A percentile compares a stretch with the other conserved stretches of the same genome.
Evolutionary conservation across 2,329 filamentous ascomycete species (phyloP).

Genomic region (Hirsutella minnesotensis): DNA sequence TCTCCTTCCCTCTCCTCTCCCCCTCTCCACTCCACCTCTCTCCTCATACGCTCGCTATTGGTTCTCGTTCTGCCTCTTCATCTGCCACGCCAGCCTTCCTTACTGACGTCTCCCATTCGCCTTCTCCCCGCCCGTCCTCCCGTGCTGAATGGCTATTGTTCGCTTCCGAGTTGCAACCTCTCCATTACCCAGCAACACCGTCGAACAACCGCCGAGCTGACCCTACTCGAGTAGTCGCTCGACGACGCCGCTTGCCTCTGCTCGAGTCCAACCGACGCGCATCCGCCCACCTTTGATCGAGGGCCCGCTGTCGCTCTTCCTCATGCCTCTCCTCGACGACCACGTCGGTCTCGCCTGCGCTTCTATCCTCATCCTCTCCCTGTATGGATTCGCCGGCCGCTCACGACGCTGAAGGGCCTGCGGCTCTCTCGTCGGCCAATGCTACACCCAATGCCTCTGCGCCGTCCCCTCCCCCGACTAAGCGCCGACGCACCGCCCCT

Average conservation of each 20-base stretch:
- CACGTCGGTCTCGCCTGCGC: neutral
- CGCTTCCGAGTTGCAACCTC: too few species aligned
- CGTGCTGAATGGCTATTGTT: too few species aligned
- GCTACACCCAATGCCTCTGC: constrained; percentile 4
- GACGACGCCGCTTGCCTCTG: too few species aligned
- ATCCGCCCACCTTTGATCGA: neutral
- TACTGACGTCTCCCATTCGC: too few species aligned
- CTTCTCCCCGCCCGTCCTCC: too few species aligned
- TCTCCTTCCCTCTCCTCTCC: neutral
- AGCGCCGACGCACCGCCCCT: constrained; percentile 19
- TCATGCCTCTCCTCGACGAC: constrained; percentile 6
- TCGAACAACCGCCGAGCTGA: too few species aligned
- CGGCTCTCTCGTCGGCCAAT: constrained; percentile 2
- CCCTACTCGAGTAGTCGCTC: neutral
- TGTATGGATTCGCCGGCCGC: constrained; percentile 7
- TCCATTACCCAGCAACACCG: too few species aligned
- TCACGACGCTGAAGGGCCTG: constrained; percentile 4
- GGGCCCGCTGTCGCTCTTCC: constrained; percentile 3
- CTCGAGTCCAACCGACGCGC: neutral
- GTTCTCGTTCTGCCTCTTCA: too few species aligned
- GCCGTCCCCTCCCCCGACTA: constrained; percentile 12
- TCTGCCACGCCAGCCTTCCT: too few species aligned
- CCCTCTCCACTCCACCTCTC: too few species aligned
- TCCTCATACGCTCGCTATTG: too few species aligned
- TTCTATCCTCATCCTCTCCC: constrained; percentile 2